These are phyloP conservation scores for Euphorbia pulcherrima DNA, from an alignment of 345 rosid species.

Conservation along the genomic window DNA sequence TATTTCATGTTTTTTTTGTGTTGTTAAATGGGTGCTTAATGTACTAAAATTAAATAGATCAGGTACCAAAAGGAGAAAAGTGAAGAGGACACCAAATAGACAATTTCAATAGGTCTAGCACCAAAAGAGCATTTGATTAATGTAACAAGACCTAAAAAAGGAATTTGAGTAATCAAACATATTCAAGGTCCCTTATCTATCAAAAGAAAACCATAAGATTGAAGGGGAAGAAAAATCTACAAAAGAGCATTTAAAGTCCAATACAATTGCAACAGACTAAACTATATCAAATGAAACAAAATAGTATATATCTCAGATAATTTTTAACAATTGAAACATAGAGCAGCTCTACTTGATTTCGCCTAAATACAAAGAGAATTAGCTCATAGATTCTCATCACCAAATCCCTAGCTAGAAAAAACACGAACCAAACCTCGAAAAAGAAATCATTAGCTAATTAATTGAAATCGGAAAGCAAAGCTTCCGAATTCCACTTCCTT, in stretches of 20 bases:
- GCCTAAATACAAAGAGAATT: neutral
- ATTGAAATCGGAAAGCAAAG: neutral
- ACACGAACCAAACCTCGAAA: neutral
- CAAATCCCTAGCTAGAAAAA: neutral
- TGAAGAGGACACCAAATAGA: no score
- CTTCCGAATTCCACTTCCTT: neutral
- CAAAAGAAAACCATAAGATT: neutral
- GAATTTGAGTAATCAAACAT: no score
- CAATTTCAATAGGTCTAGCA: no score
- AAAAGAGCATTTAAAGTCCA: neutral
- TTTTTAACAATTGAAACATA: neutral
- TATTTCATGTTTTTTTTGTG: no score
- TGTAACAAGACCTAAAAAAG: no score
- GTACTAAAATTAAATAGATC: no score
- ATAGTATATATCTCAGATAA: neutral
- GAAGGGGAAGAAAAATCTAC: neutral
- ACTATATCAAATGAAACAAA: neutral
- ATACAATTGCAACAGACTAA: neutral
- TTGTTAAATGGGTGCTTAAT: no score
- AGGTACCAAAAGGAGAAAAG: no score
- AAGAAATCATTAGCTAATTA: neutral
- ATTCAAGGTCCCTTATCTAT: neutral
- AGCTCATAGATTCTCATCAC: slow-evolving; percentile 7
- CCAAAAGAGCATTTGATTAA: no score
- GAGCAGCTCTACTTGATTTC: neutral